These are phyloP conservation scores for Carex parvula DNA, from an alignment of 176 grass and related monocot genomes.

Conservation along the genomic window DNA sequence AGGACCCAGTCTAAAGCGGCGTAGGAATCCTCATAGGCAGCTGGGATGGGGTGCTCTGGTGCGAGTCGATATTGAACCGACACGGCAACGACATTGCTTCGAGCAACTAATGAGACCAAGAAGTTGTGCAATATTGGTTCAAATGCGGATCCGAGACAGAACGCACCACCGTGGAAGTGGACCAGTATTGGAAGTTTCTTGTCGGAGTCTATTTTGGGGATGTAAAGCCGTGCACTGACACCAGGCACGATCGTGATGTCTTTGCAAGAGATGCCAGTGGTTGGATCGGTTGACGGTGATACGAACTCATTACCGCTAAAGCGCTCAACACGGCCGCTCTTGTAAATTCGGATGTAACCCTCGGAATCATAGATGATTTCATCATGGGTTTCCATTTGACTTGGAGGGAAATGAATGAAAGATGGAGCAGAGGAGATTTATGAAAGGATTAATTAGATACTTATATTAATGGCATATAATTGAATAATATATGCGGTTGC, in stretches of 20 bases:
- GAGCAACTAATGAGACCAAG: constrained; percentile 32
- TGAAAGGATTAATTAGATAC: not conserved
- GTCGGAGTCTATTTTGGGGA: constrained; percentile 14
- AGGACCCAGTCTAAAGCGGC: constrained; percentile 40
- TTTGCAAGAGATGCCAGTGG: constrained; percentile 41
- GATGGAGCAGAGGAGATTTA: not conserved
- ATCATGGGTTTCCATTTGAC: constrained; percentile 14
- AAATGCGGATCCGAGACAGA: constrained; percentile 67
- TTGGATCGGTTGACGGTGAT: constrained; percentile 32
- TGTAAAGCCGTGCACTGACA: constrained; percentile 42
- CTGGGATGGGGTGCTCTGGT: constrained; percentile 51
- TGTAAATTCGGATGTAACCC: constrained; percentile 20
- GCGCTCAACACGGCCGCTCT: constrained; percentile 54
- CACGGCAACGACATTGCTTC: constrained; percentile 26
- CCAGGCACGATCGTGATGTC: constrained; percentile 31
- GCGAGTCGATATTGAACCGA: constrained; percentile 42
- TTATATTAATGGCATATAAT: not conserved
- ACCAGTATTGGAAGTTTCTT: constrained; percentile 45
- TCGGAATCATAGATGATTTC: constrained; percentile 13
- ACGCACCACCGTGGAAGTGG: constrained; percentile 54
- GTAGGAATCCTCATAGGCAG: constrained; percentile 44
- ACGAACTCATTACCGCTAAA: constrained; percentile 39
- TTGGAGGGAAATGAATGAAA: not conserved
- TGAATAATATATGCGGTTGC: not conserved
- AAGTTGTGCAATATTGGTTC: constrained; percentile 34